Conservation (phyloP, 345 rosid genomes). For the Anastatica hierochuntica region DNA sequence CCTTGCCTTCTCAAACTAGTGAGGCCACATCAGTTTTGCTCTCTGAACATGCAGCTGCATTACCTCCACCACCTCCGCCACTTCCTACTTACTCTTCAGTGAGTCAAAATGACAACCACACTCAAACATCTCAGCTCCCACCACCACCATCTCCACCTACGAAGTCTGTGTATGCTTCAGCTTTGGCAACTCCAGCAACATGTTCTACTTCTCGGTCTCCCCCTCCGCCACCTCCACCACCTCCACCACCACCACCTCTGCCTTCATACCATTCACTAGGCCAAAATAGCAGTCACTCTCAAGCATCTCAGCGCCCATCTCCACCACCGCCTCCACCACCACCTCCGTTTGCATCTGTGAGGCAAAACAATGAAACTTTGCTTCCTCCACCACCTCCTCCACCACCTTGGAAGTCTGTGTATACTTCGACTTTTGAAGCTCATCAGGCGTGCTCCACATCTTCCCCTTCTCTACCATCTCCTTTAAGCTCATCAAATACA, state of each 20-base stretch:
- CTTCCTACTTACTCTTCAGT: constrained; percentile 7
- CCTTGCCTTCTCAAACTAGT: constrained; percentile 18
- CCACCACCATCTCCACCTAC: constrained; percentile 15
- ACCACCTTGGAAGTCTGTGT: too few relatives aligned
- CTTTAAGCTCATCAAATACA: too few relatives aligned
- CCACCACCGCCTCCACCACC: too few relatives aligned
- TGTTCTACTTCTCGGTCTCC: constrained; percentile 18
- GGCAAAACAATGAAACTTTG: too few relatives aligned
- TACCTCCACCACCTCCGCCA: constrained; percentile 27
- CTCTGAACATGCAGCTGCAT: constrained; percentile 10
- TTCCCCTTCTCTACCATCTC: constrained; percentile 34
- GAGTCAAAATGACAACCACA: neutral
- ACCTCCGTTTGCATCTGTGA: too few relatives aligned
- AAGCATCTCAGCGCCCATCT: too few relatives aligned
- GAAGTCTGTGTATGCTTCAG: constrained; percentile 24
- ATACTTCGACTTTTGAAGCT: constrained; percentile 12
- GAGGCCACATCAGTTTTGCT: constrained; percentile 20
- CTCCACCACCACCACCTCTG: too few relatives aligned
- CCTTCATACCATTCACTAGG: too few relatives aligned
- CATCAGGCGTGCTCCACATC: constrained; percentile 29
- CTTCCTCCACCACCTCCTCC: too few relatives aligned
- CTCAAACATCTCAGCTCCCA: constrained; percentile 9
- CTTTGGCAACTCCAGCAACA: constrained; percentile 11
- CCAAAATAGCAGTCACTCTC: too few relatives aligned
- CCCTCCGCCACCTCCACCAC: too few relatives aligned